Evolutionary conservation across 2,329 filamentous ascomycete species (phyloP), one percentile per base, ranked within the genome.

Genomic region (Aspergillus carbonarius): DNA sequence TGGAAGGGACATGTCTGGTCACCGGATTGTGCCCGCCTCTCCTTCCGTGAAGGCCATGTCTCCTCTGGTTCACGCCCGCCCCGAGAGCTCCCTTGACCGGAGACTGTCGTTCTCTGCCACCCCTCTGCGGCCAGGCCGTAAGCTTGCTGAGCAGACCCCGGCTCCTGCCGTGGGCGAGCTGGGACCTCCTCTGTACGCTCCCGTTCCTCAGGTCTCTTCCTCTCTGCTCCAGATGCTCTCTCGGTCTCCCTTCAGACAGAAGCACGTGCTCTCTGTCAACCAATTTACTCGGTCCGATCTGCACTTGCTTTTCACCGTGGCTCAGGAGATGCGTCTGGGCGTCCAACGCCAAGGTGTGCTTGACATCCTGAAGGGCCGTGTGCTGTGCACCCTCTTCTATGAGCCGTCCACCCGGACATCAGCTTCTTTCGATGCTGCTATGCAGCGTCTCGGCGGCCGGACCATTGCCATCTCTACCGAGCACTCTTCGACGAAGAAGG

Each of bases 331-430:
- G 93, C 90, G 93, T 30, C 85, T 96, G 17, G 93, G 92, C 55
- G 95, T 97, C 30, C 91, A 98, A 79, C 89, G 93, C 51, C 89
- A 96, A 69, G 95, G 95, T 60, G 90, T 95, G 30, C 83, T 99
- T 52, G 89, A 95, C 70, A 83, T 96, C 57, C 86, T 99, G 61
- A 91, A 90, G 69, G 92, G 93, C 27, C 88, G 90, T 47, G 86
- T 99, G 12, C 84, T 99, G 37, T 92, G 89, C 78, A 95, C 91
- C 2, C 87, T 99, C 80, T 99, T 99, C 84, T 99, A 93, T 77
- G 95, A 99, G 82, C 95, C 95, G 1, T 98, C 93, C 0, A 99
- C 95, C 2, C 86, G 95, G 55, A 99, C 95, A 5, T 97, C 93
- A 12, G 87, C 91, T 37, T 99, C 95, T 3, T 99, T 99, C 69